Conservation (phyloP, 2,329 filamentous ascomycete species). For the Aphanocladium album region DNA sequence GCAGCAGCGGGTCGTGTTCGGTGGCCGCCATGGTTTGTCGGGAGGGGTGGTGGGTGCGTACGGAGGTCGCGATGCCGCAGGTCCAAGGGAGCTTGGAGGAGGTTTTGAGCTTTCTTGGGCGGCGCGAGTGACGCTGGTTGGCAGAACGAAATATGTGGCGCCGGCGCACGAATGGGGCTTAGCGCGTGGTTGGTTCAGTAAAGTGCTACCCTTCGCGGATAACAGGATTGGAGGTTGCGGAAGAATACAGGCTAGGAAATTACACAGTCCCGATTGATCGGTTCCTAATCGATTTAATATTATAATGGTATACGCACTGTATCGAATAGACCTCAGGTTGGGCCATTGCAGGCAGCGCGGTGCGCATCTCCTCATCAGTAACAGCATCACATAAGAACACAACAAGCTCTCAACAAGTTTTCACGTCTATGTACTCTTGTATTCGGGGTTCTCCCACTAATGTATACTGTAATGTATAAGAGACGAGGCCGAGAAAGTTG, state of each 20-base stretch:
- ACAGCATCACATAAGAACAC: neutral
- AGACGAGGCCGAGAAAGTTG: neutral
- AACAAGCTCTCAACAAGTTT: neutral
- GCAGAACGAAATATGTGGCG: conserved; percentile 1
- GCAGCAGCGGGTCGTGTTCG: conserved; percentile 72
- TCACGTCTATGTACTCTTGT: neutral
- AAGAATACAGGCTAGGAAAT: too few relatives aligned
- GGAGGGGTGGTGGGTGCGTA: neutral
- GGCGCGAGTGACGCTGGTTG: neutral
- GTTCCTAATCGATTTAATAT: too few relatives aligned
- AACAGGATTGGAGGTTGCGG: too few relatives aligned
- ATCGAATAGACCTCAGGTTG: neutral
- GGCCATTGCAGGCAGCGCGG: too few relatives aligned
- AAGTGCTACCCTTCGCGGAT: neutral
- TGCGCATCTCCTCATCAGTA: neutral
- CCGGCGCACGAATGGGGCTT: neutral
- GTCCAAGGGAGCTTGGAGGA: neutral
- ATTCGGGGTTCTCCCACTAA: neutral
- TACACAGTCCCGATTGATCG: too few relatives aligned
- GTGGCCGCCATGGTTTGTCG: conserved; percentile 49
- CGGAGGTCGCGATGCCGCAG: too few relatives aligned
- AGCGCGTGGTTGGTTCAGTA: neutral
- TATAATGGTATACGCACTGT: too few relatives aligned
- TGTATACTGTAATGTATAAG: neutral
- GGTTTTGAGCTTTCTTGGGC: neutral